Percentiles rank a stretch among this genome's conserved stretches.
Evolutionary conservation across 495 filamentous ascomycete genomes (phyloP).

Genomic region (Baudoinia panamericana): DNA sequence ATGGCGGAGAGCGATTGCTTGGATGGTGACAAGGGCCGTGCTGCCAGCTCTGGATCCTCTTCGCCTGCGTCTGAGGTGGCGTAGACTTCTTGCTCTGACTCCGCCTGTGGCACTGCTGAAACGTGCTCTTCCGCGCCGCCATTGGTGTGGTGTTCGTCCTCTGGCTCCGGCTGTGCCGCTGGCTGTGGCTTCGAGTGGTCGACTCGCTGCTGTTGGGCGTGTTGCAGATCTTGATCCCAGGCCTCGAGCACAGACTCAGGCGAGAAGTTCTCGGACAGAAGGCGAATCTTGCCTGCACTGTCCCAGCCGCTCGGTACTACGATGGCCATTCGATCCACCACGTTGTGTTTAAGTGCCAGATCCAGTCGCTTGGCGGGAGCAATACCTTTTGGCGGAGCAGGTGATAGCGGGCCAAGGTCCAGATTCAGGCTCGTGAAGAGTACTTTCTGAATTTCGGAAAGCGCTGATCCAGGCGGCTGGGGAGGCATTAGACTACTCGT

Average conservation of each 20-base stretch:
- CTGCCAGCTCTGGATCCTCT: background rate
- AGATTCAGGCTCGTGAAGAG: slow-evolving; percentile 11
- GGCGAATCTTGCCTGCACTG: slow-evolving; percentile 93
- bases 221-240: slow-evolving; percentile 10
- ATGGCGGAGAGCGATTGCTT: slow-evolving; percentile 7
- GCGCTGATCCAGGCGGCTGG: slow-evolving; percentile 11
- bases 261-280: slow-evolving; percentile 87
- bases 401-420: slow-evolving; percentile 11
- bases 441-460: slow-evolving; percentile 17
- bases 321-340: slow-evolving; percentile 91
- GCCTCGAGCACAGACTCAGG: slow-evolving; percentile 46
- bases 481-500: slow-evolving; percentile 4
- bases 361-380: slow-evolving; percentile 3
- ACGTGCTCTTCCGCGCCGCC: slow-evolving; percentile 3
- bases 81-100: slow-evolving; percentile 2
- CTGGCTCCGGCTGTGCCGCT: background rate
- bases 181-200: too few relatives aligned
- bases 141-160: background rate
- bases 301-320: slow-evolving; percentile 95
- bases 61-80: slow-evolving; percentile 9
- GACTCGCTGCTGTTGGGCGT: too few relatives aligned
- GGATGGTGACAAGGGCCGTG: slow-evolving; percentile 1
- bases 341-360: slow-evolving; percentile 70
- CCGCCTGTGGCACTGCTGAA: too few relatives aligned
- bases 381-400: slow-evolving; percentile 5